phyloP scores from a whole-genome alignment of 2,329 filamentous ascomycete genomes.

The Chlorencoelia australis region DNA sequence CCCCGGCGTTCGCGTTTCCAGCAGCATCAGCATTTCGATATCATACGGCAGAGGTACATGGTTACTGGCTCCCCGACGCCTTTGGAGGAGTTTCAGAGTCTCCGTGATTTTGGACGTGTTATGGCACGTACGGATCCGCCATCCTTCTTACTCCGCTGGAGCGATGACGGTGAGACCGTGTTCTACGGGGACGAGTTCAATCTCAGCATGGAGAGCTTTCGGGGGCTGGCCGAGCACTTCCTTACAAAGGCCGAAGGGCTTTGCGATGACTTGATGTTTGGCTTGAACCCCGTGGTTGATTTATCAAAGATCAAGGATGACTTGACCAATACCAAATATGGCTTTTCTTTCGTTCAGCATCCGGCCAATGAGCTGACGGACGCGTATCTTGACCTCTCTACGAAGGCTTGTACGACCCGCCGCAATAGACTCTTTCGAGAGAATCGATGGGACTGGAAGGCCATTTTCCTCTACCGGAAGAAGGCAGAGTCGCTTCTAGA shows the following conservation, averaged over 20 bases:
- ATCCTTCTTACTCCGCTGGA: too few relatives aligned
- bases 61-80: too few relatives aligned
- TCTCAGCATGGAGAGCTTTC: slow-evolving; percentile 5
- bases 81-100: too few relatives aligned
- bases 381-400: slow-evolving; percentile 6
- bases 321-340: slow-evolving; percentile 5
- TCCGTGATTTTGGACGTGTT: too few relatives aligned
- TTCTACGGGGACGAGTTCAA: slow-evolving; percentile 6
- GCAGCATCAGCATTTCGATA: too few relatives aligned
- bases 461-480: slow-evolving; percentile 2
- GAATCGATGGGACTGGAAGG: slow-evolving; percentile 1
- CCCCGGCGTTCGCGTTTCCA: too few relatives aligned
- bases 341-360: slow-evolving; percentile 8
- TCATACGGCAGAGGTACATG: too few relatives aligned
- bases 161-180: too few relatives aligned
- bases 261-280: slow-evolving; percentile 7
- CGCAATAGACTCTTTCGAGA: slow-evolving; percentile 1
- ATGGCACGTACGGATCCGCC: too few relatives aligned
- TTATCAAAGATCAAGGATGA: slow-evolving; percentile 8
- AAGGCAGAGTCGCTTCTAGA: slow-evolving; percentile 1
- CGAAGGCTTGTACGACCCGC: slow-evolving; percentile 5
- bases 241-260: slow-evolving; percentile 6
- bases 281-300: slow-evolving; percentile 3
- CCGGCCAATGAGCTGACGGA: slow-evolving; percentile 4
- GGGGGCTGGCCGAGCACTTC: slow-evolving; percentile 5